phyloP scores from a whole-genome alignment of 2,329 filamentous ascomycete genomes.

The Juglanconis oblonga region DNA sequence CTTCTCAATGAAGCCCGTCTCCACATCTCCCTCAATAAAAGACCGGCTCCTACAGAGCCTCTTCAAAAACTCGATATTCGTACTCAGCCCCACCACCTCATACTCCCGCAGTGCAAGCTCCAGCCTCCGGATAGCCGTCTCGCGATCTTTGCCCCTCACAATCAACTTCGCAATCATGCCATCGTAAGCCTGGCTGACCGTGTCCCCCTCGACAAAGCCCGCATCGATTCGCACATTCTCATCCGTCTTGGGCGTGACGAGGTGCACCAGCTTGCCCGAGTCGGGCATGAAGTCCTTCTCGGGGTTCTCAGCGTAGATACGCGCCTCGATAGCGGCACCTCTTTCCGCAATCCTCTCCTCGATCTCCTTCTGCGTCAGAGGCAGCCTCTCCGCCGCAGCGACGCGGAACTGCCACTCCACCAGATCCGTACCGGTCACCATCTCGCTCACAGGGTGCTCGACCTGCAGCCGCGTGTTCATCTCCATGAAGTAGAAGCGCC shows the following conservation, averaged over 20 bases:
- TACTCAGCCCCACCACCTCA: conserved; percentile 87
- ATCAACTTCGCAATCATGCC: conserved; percentile 99
- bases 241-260: conserved; percentile 67
- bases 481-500: conserved; percentile 79
- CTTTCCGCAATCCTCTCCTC: conserved; percentile 70
- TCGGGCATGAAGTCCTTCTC: conserved; percentile 90
- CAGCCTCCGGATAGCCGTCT: conserved; percentile 80
- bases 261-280: conserved; percentile 81
- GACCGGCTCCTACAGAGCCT: conserved; percentile 75
- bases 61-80: conserved; percentile 97
- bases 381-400: conserved; percentile 55
- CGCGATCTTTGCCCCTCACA: conserved; percentile 74
- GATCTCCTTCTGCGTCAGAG: conserved; percentile 59
- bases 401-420: conserved; percentile 95
- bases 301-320: conserved; percentile 96
- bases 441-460: conserved; percentile 86
- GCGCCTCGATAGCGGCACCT: conserved; percentile 89
- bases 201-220: conserved; percentile 87
- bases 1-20: conserved; percentile 95
- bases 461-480: conserved; percentile 91
- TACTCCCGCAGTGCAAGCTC: conserved; percentile 79
- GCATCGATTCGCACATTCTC: conserved; percentile 86
- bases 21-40: conserved; percentile 84
- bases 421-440: conserved; percentile 68
- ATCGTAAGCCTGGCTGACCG: conserved; percentile 92